Conservation (phyloP, 805 yeast genomes). For the Cyberlindnera saturnus region DNA sequence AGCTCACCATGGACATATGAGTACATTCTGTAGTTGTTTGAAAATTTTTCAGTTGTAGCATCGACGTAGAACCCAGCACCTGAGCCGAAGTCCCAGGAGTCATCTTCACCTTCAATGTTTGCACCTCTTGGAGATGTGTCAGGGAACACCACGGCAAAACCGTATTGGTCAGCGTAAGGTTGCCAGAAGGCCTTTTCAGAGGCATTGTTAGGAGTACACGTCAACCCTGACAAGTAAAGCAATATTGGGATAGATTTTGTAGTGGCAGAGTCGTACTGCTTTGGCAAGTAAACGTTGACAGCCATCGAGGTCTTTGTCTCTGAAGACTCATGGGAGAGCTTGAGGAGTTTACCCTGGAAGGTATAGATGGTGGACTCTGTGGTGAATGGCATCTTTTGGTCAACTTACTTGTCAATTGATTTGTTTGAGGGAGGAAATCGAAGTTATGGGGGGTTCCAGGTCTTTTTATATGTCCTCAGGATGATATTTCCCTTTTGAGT, state of each 20-base stretch:
- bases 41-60: constrained; percentile 71
- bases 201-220: constrained; percentile 91
- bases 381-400: constrained; percentile 15
- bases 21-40: constrained; percentile 76
- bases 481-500: not conserved
- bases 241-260: constrained; percentile 58
- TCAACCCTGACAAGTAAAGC: constrained; percentile 78
- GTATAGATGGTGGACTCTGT: constrained; percentile 29
- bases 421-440: not conserved
- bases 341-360: constrained; percentile 72
- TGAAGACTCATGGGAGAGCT: constrained; percentile 67
- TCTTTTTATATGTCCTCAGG: not conserved
- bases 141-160: constrained; percentile 87
- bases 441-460: not conserved
- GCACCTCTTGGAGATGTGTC: constrained; percentile 96
- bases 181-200: constrained; percentile 89
- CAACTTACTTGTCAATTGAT: not conserved
- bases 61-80: constrained; percentile 95
- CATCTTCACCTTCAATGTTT: constrained; percentile 70
- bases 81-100: constrained; percentile 83
- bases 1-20: constrained; percentile 74
- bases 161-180: constrained; percentile 70
- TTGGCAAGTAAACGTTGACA: constrained; percentile 79
- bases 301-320: constrained; percentile 69
- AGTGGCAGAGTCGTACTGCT: constrained; percentile 29